phyloP scores from a whole-genome alignment of 345 rosid genomes.

The Triadica sebifera region DNA sequence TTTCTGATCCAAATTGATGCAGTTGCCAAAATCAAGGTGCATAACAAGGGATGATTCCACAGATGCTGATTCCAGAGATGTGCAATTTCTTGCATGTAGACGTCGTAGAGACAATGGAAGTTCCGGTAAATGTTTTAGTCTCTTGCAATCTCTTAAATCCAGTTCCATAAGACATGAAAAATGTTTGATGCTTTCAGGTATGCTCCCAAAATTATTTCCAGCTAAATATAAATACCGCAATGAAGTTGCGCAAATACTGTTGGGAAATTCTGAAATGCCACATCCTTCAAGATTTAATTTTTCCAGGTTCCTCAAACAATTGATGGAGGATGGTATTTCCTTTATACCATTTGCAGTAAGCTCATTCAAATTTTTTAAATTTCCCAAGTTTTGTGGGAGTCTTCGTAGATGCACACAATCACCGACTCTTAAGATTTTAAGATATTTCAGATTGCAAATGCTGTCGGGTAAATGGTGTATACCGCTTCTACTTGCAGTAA shows the following conservation, averaged over 20 bases:
- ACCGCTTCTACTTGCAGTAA: background rate
- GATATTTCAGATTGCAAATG: background rate
- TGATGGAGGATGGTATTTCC: too few species aligned
- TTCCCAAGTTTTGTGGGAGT: too few species aligned
- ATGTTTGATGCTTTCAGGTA: constrained; percentile 15
- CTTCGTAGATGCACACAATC: too few species aligned
- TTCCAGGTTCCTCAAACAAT: background rate
- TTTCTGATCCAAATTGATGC: too few species aligned
- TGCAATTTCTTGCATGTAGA: background rate
- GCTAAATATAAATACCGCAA: background rate
- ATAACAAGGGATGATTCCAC: background rate
- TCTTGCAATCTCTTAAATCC: constrained; percentile 1
- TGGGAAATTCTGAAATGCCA: background rate
- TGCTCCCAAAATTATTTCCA: constrained; percentile 1
- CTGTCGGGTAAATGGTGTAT: background rate
- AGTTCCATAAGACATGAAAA: background rate
- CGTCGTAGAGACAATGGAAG: background rate
- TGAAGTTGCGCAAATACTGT: background rate
- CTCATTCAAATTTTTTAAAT: too few species aligned
- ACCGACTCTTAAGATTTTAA: background rate
- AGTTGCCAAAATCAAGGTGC: too few species aligned
- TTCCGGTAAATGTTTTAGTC: background rate
- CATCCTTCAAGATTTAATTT: background rate
- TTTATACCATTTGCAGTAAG: too few species aligned
- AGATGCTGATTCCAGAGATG: background rate